phyloP scores from a whole-genome alignment of 129 eudicot species.

The Escallonia rubra region DNA sequence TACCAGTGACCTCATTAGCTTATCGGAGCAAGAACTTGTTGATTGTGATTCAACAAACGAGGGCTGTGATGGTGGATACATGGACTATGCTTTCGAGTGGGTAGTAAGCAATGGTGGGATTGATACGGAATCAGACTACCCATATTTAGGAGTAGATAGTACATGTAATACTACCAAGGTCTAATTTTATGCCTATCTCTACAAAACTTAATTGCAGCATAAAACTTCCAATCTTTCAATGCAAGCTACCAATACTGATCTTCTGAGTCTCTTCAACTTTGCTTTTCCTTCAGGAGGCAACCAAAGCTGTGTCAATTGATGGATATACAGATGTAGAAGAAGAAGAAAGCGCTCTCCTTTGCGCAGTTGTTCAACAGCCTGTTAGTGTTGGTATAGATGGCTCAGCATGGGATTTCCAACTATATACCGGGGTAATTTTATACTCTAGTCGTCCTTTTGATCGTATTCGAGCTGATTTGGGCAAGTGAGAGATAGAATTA shows the following conservation, averaged over 20 bases:
- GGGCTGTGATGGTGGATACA: constrained; percentile 62
- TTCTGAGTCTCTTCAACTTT: neutral
- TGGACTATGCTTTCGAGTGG: constrained; percentile 51
- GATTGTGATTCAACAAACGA: constrained; percentile 48
- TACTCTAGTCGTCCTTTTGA: neutral
- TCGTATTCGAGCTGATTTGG: too few species aligned
- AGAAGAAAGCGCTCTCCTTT: constrained; percentile 48
- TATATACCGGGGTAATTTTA: constrained; percentile 49
- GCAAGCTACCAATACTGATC: too few species aligned
- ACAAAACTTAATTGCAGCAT: too few species aligned
- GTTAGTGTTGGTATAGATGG: constrained; percentile 56
- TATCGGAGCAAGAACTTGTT: constrained; percentile 68
- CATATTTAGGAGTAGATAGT: constrained; percentile 37
- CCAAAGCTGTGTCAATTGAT: constrained; percentile 41
- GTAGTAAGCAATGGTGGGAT: constrained; percentile 49
- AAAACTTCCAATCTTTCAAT: too few species aligned
- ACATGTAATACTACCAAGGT: constrained; percentile 49
- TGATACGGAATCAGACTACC: constrained; percentile 50
- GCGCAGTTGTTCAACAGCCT: constrained; percentile 50
- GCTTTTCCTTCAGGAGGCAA: constrained; percentile 20
- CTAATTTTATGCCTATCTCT: neutral
- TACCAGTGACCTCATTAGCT: constrained; percentile 54
- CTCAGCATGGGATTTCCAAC: constrained; percentile 46
- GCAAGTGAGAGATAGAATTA: too few species aligned
- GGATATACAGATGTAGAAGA: constrained; percentile 42